Percentiles rank a stretch among this genome's conserved stretches.
Evolutionary conservation across 2,329 filamentous ascomycete genomes (phyloP).

Genomic region (Clonostachys solani): DNA sequence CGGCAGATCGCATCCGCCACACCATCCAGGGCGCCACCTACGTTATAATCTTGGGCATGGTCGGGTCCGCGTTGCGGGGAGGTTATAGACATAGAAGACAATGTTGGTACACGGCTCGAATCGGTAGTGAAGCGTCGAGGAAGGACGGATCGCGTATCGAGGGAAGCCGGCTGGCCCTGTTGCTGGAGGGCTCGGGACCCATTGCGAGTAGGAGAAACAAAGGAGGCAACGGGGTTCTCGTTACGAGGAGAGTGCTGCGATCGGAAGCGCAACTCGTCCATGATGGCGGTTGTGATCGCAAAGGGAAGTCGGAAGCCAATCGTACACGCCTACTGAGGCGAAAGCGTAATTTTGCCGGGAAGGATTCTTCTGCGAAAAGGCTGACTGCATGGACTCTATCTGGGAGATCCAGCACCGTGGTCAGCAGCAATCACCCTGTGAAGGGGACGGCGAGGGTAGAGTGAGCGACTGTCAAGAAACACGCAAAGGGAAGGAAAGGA

Average conservation of each 20-base stretch:
- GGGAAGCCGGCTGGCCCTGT: slow-evolving; percentile 35
- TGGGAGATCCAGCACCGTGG: too few relatives aligned
- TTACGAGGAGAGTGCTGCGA: slow-evolving; percentile 73
- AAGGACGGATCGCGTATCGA: slow-evolving; percentile 72
- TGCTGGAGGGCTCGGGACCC: slow-evolving; percentile 58
- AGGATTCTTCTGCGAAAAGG: too few relatives aligned
- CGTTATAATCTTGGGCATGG: slow-evolving; percentile 13
- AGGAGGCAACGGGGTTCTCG: slow-evolving; percentile 65
- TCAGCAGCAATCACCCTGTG: not conserved
- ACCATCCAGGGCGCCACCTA: not conserved
- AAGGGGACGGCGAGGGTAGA: not conserved
- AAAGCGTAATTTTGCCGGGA: too few relatives aligned
- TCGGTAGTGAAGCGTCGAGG: slow-evolving; percentile 94
- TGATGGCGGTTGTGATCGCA: not conserved
- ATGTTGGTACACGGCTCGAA: slow-evolving; percentile 74
- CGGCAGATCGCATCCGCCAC: too few relatives aligned
- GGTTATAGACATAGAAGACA: slow-evolving; percentile 52
- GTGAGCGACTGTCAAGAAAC: not conserved
- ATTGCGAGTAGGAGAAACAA: slow-evolving; percentile 71
- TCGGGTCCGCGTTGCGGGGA: slow-evolving; percentile 18
- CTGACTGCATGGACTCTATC: too few relatives aligned
- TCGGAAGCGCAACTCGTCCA: slow-evolving; percentile 48
- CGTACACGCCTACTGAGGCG: not conserved
- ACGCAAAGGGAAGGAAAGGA: not conserved
- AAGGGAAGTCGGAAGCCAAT: not conserved